Base-by-base conservation (phyloP, 2,329 filamentous ascomycete species). In the Knoxdaviesia capensis region DNA sequence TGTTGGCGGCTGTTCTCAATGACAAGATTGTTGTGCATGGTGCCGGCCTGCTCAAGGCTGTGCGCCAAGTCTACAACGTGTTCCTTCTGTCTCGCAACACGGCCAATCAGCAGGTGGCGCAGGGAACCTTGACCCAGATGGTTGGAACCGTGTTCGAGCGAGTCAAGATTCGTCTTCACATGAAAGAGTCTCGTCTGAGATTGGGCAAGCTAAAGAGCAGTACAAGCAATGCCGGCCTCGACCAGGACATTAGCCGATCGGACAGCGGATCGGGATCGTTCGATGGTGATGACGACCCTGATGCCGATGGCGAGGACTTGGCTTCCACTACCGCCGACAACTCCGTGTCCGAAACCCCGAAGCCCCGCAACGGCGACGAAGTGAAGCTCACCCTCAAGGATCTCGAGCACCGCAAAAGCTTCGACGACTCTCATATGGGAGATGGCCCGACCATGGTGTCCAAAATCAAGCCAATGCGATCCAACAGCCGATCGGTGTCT, bases 21-120 rank as follows among this genome's bases (percentile, higher is more conserved):
- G 90, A 98, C 64, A 98, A 96, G 64, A 94, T 96, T 49, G 86
- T 98, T 37, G 92, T 98, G 2, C 90, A 98, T 57, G 90, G 90
- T 45, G 88, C 90, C 34, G 92, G 90, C 48, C 69, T 98, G 47
- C 69, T 98, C 49, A 98, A 98, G 64, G 88, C 90, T 43, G 86
- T 98, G 49, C 81, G 90, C 51, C 85, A 96, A 59, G 93, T 94
- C 45, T 98, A 98, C 68, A 98, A 98, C 64, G 92, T 98, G 51
- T 98, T 98, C 59, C 69, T 98, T 46, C 74, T 96, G 41, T 96
- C 88, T 49, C 86, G 90, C 55, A 94, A 80, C 48, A 92, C 80
- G 48, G 76, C 85, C 44, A 98, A 96, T 56, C 90, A 98, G 64
- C 87, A 94, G 58, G 84, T 96, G 40, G 92, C 92, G 1, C 92